Base-by-base conservation (phyloP, 257 asterid genomes). In the Capsicum chinense region DNA sequence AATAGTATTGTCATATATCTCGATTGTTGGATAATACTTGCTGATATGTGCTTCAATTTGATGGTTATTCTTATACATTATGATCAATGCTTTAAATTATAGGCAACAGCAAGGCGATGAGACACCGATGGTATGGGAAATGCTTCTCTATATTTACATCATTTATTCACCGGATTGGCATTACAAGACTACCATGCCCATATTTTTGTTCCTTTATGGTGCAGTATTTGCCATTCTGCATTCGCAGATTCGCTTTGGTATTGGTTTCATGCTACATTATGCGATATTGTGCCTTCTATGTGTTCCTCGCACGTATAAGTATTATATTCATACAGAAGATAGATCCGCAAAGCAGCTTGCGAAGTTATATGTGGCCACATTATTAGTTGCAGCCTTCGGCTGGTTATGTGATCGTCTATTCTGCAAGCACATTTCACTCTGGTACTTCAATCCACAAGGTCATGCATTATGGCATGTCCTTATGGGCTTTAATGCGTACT, bases 121-220 rank as follows among this genome's bases (percentile, higher is more conserved):
- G 90, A 95, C 98, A 2, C 99, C 99, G 42, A 95, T 95, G 99
- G 97, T 95, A 83, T 95, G 99, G 99, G 99, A 95, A 90, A 95
- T 93, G 99, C 99, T 95, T 83, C 96, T 95, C 11, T 95, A 94
- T 68, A 92, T 95, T 59, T 95, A 94, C 93, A 95, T 95, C 81
- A 93, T 95, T 84, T 94, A 95, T 90, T 95, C 99, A 15, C 99
- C 98, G 6, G 99, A 95, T 85, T 95, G 99, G 99, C 99, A 95
- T 78, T 95, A 95, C 76, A 91, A 93, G 63, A 94, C 97, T 84
- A 94, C 99, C 9, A 95, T 94, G 99, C 98, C 99, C 47, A 95
- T 94, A 4, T 95, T 95, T 84, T 73, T 95, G 89, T 95, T 93
- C 92, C 91, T 95, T 68, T 95, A 95, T 52, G 99, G 98, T 69